These are phyloP conservation scores for Podaxis rugospora DNA, from an alignment of 768 basidiomycete genomes.

Conservation along the genomic window DNA sequence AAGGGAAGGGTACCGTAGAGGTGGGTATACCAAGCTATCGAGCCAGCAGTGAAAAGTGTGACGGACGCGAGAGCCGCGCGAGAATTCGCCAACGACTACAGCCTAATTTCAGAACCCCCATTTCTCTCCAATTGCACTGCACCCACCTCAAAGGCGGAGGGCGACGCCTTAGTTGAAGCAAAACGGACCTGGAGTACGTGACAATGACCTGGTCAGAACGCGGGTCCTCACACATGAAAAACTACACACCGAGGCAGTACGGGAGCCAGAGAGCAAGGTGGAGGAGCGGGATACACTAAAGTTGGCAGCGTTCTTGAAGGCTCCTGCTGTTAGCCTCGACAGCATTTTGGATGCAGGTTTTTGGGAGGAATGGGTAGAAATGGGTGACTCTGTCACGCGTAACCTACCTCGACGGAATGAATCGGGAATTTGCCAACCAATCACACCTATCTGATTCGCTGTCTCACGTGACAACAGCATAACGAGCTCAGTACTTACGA, in stretches of 20 bases:
- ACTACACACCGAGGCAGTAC: constrained; percentile 45
- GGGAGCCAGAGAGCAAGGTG: constrained; percentile 35
- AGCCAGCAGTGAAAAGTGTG: constrained; percentile 75
- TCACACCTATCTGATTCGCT: constrained; percentile 22
- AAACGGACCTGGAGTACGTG: constrained; percentile 55
- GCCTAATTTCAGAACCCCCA: constrained; percentile 8
- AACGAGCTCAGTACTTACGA: background rate
- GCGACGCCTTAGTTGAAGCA: constrained; percentile 60
- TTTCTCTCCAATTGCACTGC: background rate
- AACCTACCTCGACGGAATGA: constrained; percentile 39
- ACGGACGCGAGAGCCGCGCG: constrained; percentile 72
- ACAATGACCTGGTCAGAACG: constrained; percentile 18
- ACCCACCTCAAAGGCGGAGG: constrained; percentile 63
- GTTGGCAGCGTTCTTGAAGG: constrained; percentile 55
- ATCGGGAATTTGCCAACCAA: constrained; percentile 40
- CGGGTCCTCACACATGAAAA: constrained; percentile 10
- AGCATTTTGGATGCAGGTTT: constrained; percentile 64
- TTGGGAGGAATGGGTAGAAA: constrained; percentile 32
- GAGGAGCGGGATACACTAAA: constrained; percentile 42
- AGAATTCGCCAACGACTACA: constrained; percentile 63
- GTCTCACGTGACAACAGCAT: constrained; percentile 12
- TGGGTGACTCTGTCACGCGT: constrained; percentile 40
- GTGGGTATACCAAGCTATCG: constrained; percentile 95
- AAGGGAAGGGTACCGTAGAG: constrained; percentile 89
- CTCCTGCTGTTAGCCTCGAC: constrained; percentile 75